Percentiles rank a stretch among this genome's conserved stretches.
phyloP scores from a whole-genome alignment of 176 grass and related monocot genomes.

The Phoenix roebelenii region DNA sequence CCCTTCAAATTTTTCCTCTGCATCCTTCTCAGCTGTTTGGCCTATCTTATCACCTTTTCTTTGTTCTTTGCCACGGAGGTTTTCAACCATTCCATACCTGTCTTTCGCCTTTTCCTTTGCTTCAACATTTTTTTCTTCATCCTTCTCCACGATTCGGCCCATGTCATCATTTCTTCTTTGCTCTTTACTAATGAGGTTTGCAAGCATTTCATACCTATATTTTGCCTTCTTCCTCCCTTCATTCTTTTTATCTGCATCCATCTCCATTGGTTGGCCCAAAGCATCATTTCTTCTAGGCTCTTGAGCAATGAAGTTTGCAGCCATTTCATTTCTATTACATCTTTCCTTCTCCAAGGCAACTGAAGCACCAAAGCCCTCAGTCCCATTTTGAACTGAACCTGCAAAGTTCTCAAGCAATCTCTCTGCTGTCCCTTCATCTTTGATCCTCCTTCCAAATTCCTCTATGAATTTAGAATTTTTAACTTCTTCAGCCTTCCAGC shows the following conservation, averaged over 20 bases:
- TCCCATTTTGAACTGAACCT: slow-evolving; percentile 34
- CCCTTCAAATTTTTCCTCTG: slow-evolving; percentile 9
- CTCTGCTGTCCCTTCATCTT: slow-evolving; percentile 28
- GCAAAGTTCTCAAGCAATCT: slow-evolving; percentile 30
- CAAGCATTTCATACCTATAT: not conserved
- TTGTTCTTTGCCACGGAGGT: slow-evolving; percentile 26
- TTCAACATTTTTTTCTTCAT: slow-evolving; percentile 22
- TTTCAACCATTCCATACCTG: slow-evolving; percentile 12
- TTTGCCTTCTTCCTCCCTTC: slow-evolving; percentile 19
- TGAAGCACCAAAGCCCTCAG: slow-evolving; percentile 25
- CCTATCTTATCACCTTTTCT: slow-evolving; percentile 26
- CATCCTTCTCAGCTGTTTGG: slow-evolving; percentile 36
- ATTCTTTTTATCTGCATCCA: slow-evolving; percentile 16
- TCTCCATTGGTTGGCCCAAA: slow-evolving; percentile 31
- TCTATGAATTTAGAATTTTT: slow-evolving; percentile 44
- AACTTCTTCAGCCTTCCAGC: slow-evolving; percentile 34
- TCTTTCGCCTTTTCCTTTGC: not conserved
- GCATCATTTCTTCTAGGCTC: slow-evolving; percentile 37
- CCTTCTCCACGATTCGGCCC: slow-evolving; percentile 27
- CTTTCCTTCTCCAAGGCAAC: slow-evolving; percentile 32
- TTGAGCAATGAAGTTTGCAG: slow-evolving; percentile 19
- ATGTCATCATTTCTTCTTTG: slow-evolving; percentile 25
- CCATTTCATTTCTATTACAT: slow-evolving; percentile 35
- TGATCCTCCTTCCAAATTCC: slow-evolving; percentile 38
- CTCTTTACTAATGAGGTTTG: not conserved